Evolutionary conservation across 306 rosid species (phyloP), one percentile per base, ranked within the genome.

Genomic region (Ziziphus jujuba): DNA sequence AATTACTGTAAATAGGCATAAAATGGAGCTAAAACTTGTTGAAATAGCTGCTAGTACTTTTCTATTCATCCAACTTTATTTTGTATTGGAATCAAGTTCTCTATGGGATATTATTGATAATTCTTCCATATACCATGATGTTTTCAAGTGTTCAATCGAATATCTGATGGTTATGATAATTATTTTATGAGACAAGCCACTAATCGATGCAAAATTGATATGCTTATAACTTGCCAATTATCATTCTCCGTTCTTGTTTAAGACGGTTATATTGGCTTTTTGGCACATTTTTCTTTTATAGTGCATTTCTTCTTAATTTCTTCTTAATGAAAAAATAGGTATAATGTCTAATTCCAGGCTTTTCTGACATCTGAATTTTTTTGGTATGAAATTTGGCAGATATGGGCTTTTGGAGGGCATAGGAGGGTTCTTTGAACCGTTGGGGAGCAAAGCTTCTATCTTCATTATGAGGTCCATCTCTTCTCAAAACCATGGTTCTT

Each of bases 401-500:
- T 85, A 70, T 85, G 89, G 89, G 89, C 89, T 21, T 85, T 85
- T 13, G 89, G 89, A 63, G 87, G 82, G 66, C 80, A 76, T 79
- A 77, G 87, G 70, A 75, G 78, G 67, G 80, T 82, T 66, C 61
- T 71, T 53, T 84, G 73, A 81, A 35, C 74, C 23, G 6, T 64
- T 25, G 68, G 50, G 50, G 47, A 25, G 50, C 49, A 17, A 28
- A 23, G 56, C n/a, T 34, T 54, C 22, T 56, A 13, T 53, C 72
- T 44, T 56, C 40, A 52, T 52, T 15, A 20, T 25, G 56, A 50
- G 62, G 59, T 53, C 64, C 61, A 11, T 52, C 60, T 62, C 33
- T 17, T 64, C 63, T 47, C 53, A 28, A 44, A 60, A 20, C 63
- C 44, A 3, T 22, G n/a, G 49, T 56, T 62, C 66, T 62, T 35